These are phyloP conservation scores for Pelagophyceae sp. DNA, from an alignment of 352 stramenopile genomes.

Conservation along the genomic window DNA sequence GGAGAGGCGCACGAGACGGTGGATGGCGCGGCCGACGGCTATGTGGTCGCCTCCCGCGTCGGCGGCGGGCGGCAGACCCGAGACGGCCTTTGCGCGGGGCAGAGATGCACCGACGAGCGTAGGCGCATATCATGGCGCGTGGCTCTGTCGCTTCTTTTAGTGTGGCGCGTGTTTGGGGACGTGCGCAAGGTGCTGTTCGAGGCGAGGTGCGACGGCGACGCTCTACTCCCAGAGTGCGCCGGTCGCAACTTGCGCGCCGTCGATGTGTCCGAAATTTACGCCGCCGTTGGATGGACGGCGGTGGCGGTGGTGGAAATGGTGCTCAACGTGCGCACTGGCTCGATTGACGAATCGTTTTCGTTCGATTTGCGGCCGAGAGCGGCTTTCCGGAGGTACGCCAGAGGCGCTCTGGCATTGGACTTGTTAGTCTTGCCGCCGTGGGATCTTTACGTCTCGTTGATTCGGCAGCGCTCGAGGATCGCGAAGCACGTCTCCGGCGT, in stretches of 20 bases:
- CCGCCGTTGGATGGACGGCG: not conserved
- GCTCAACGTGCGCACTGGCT: not conserved
- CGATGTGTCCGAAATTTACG: too few relatives aligned
- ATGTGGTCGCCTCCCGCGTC: too few relatives aligned
- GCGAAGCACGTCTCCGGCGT: too few relatives aligned
- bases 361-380: not conserved
- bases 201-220: not conserved
- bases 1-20: too few relatives aligned
- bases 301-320: not conserved
- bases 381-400: not conserved
- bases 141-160: not conserved
- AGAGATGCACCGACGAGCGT: too few relatives aligned
- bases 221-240: not conserved
- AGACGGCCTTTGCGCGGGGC: too few relatives aligned
- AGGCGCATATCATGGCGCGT: not conserved
- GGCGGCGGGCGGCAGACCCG: too few relatives aligned
- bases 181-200: not conserved
- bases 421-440: not conserved
- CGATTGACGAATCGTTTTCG: not conserved
- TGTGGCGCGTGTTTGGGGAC: not conserved
- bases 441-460: too few relatives aligned
- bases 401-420: not conserved
- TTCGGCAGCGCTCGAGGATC: too few relatives aligned
- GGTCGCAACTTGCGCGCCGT: not conserved
- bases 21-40: not conserved